These are phyloP conservation scores for Oropetium thomaeum DNA, from an alignment of 176 grass and related monocot species.

Conservation along the genomic window DNA sequence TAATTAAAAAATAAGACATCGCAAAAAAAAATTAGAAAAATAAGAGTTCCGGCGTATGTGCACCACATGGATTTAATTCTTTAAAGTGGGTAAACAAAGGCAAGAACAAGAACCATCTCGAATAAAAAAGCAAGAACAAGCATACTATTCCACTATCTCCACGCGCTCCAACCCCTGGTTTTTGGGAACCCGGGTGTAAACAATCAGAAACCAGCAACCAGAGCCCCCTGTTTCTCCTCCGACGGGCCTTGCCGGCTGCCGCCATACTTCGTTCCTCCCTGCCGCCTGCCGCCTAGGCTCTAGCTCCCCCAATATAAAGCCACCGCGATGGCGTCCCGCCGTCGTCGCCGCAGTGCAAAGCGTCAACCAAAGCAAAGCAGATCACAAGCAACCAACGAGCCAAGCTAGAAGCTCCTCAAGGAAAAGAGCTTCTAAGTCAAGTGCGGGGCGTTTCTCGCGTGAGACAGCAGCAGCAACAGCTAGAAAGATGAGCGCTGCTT, in stretches of 20 bases:
- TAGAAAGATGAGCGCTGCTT: slow-evolving; percentile 24
- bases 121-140: not conserved
- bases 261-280: not conserved
- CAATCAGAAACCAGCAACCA: slow-evolving; percentile 25
- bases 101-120: not conserved
- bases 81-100: not conserved
- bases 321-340: not conserved
- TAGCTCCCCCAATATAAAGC: not conserved
- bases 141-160: not conserved
- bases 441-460: no score
- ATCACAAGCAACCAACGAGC: not conserved
- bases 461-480: no score
- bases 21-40: no score
- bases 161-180: not conserved
- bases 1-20: no score
- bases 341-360: not conserved
- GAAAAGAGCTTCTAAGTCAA: not conserved
- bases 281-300: not conserved
- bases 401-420: not conserved
- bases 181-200: slow-evolving; percentile 24
- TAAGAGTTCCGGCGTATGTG: not conserved
- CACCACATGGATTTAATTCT: not conserved
- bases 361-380: not conserved
- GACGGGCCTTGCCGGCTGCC: no score
- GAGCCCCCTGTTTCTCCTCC: slow-evolving; percentile 27